phyloP scores from a whole-genome alignment of 805 yeast species.

The Kodamaea restingae region DNA sequence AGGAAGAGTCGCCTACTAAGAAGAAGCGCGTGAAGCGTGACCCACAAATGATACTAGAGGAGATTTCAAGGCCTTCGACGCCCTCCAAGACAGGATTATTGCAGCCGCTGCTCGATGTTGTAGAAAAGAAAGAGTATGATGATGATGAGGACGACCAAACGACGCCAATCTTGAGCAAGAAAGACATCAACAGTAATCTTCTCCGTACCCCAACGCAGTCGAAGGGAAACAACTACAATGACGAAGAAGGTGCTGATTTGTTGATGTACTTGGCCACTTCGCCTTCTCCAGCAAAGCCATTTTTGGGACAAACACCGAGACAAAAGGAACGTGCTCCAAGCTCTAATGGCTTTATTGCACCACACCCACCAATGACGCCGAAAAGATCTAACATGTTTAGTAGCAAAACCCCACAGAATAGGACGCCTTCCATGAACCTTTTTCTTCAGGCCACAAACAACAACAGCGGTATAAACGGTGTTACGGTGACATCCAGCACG shows the following conservation, averaged over 20 bases:
- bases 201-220: conserved; percentile 37
- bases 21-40: conserved; percentile 12
- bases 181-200: conserved; percentile 11
- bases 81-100: conserved; percentile 19
- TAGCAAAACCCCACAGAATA: conserved; percentile 37
- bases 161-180: conserved; percentile 13
- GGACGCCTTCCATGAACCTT: conserved; percentile 38
- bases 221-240: conserved; percentile 21
- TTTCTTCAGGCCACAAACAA: conserved; percentile 22
- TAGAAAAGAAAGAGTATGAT: conserved; percentile 4
- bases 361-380: conserved; percentile 44
- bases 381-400: conserved; percentile 27
- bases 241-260: conserved; percentile 74
- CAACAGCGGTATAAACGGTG: conserved; percentile 1
- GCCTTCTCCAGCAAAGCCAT: conserved; percentile 60
- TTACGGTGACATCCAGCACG: conserved; percentile 15
- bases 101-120: conserved; percentile 13
- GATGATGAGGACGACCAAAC: conserved; percentile 9
- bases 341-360: conserved; percentile 22
- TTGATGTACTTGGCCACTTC: conserved; percentile 80
- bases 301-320: conserved; percentile 28
- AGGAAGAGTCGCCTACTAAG: conserved; percentile 33
- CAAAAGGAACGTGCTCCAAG: conserved; percentile 4
- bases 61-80: conserved; percentile 24
- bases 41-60: conserved; percentile 29